A percentile compares a stretch with the other conserved stretches of the same genome.
These are phyloP conservation scores for Trypanosoma boissoni DNA, from an alignment of 208 protist species.

Conservation along the genomic window DNA sequence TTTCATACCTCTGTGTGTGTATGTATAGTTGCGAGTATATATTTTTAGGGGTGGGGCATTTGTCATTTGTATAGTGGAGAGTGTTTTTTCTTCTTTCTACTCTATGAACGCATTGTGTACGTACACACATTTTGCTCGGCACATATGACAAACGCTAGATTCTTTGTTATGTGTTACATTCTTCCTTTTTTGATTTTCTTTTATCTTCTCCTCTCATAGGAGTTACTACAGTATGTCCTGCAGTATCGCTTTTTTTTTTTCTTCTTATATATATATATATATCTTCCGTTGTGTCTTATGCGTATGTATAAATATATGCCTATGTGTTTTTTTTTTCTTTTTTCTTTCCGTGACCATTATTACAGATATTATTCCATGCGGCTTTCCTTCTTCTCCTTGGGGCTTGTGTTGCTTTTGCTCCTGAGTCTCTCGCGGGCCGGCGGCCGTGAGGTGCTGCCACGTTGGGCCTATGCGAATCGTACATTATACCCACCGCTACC, in stretches of 20 bases:
- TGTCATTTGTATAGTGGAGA: too few species aligned
- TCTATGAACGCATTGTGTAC: constrained; percentile 21
- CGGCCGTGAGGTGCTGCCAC: constrained; percentile 7
- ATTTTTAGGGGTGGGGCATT: too few species aligned
- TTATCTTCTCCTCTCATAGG: too few species aligned
- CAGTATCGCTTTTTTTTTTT: too few species aligned
- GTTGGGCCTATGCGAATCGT: constrained; percentile 14
- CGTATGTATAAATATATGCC: neutral
- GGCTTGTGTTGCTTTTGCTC: neutral
- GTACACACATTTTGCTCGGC: too few species aligned
- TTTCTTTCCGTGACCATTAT: neutral
- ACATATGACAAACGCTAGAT: too few species aligned
- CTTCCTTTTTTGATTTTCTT: too few species aligned
- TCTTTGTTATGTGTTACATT: too few species aligned
- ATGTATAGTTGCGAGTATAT: too few species aligned
- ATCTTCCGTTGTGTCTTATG: constrained; percentile 18
- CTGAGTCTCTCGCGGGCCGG: constrained; percentile 8
- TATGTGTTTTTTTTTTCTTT: constrained; percentile 3
- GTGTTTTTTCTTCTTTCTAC: constrained; percentile 7
- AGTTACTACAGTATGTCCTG: too few species aligned
- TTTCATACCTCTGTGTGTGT: too few species aligned
- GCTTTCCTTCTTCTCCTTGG: neutral
- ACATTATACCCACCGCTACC: constrained; percentile 10
- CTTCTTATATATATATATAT: too few species aligned
- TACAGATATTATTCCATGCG: neutral